A percentile compares a stretch with the other conserved stretches of the same genome.
Evolutionary conservation across 1,139 yeast genomes (phyloP).

Genomic region (Diutina mesorugosa): DNA sequence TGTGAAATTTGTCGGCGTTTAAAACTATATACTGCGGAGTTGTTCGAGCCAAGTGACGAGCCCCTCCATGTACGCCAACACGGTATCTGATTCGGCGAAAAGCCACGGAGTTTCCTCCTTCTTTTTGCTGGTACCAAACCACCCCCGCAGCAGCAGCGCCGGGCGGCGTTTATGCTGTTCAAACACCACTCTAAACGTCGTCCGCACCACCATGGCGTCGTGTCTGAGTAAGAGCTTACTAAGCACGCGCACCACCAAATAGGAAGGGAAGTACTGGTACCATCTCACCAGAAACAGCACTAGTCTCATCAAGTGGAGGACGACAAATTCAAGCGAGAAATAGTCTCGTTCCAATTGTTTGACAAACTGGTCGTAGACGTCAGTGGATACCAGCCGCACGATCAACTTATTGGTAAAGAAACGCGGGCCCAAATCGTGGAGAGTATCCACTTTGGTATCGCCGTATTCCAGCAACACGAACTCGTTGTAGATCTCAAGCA

Average conservation of each 20-base stretch:
- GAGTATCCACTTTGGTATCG: not conserved
- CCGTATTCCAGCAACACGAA: slow-evolving; percentile 14
- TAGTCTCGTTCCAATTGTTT: slow-evolving; percentile 15
- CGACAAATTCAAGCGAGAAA: slow-evolving; percentile 21
- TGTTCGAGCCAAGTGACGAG: slow-evolving; percentile 20
- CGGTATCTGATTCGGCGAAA: slow-evolving; percentile 22
- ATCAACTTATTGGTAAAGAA: slow-evolving; percentile 23
- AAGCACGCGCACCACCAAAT: slow-evolving; percentile 17
- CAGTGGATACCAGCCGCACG: slow-evolving; percentile 13
- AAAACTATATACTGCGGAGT: not conserved
- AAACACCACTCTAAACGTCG: slow-evolving; percentile 21
- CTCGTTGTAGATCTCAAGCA: slow-evolving; percentile 28
- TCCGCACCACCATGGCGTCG: slow-evolving; percentile 20
- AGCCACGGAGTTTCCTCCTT: slow-evolving; percentile 8
- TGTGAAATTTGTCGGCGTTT: not conserved
- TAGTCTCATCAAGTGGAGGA: slow-evolving; percentile 20
- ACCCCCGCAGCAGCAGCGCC: slow-evolving; percentile 5
- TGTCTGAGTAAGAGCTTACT: slow-evolving; percentile 17
- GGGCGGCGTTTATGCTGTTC: slow-evolving; percentile 16
- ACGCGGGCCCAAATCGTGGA: slow-evolving; percentile 13
- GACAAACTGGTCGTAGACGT: slow-evolving; percentile 14
- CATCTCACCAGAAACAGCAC: slow-evolving; percentile 30
- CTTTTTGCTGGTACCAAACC: slow-evolving; percentile 7
- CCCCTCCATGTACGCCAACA: slow-evolving; percentile 19
- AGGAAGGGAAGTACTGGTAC: slow-evolving; percentile 26